Base-by-base conservation (phyloP, 2,329 filamentous ascomycete genomes). In the Penicillium griseofulvum region DNA sequence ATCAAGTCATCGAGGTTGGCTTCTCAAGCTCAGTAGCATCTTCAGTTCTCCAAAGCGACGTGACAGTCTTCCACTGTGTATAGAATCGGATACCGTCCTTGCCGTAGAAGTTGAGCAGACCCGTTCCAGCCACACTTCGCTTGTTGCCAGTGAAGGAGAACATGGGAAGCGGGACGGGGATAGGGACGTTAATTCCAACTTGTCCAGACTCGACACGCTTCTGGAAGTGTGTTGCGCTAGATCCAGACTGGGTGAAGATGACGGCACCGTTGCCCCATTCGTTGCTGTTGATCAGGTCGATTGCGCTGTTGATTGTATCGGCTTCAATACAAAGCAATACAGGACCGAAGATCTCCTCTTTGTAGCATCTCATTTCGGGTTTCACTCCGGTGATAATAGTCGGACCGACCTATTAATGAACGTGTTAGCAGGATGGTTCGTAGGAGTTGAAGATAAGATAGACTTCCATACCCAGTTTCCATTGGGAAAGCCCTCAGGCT, bases 91-190 rank as follows among this genome's bases (percentile, higher is more conserved):
- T 12, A 17, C 48, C 48, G 3, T 50, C 48, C 22, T 50, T 50
- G 5, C 48, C 48, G 11, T 59, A 59, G 37, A 59, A 59, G 16
- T 54, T 59, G 17, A 59, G 89, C 88, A 50, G 12, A 50, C 93
- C 92, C 43, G 91, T 91, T 43, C 92, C 92, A 0, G 92, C 93
- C 50, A 97, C 81, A 64, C 86, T 90, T 81, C 87, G 90, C 85
- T 97, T 92, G 78, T 85, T 86, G 5, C 83, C 83, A 0, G 83
- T 85, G 69, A 84, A 83, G 53, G 75, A 78, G 71, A 83, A 84
- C 80, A 83, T 83, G 60, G 81, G 81, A 53, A 83, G 68, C 2
- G 78, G 78, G 1, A 85, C 83, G 24, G 83, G 83, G 58, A 86
- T 85, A 14, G 83, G 82, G 0, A 86, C 83, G 61, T 86, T 86